Base-by-base conservation (phyloP, 2,329 filamentous ascomycete genomes). In the Pseudohalonectria lignicola region DNA sequence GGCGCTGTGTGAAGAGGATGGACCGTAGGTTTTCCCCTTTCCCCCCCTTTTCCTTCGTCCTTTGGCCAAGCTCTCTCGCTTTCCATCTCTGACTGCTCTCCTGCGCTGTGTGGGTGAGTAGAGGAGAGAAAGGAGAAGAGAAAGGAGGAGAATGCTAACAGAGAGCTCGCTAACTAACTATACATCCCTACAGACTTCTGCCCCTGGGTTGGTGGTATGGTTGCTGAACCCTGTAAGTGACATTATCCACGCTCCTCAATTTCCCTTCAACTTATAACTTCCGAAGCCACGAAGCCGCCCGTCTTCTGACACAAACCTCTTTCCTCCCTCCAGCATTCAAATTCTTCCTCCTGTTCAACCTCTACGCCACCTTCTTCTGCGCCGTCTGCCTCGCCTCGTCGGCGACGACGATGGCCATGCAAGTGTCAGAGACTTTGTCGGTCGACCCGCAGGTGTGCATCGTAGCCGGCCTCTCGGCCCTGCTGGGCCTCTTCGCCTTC, bases 121-220 rank as follows among this genome's bases (percentile, higher is more conserved):
- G n/a, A n/a, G n/a, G n/a, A n/a, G n/a, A n/a, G n/a, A n/a, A n/a
- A n/a, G n/a, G n/a, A n/a, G n/a, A n/a, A n/a, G n/a, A n/a, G n/a
- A n/a, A n/a, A n/a, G n/a, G n/a, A n/a, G n/a, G n/a, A n/a, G n/a
- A n/a, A n/a, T n/a, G n/a, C n/a, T n/a, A n/a, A n/a, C n/a, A n/a
- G n/a, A n/a, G n/a, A n/a, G n/a, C n/a, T n/a, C n/a, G n/a, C n/a
- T n/a, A n/a, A n/a, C n/a, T n/a, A n/a, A n/a, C n/a, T n/a, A n/a
- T n/a, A n/a, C n/a, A n/a, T n/a, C n/a, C n/a, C n/a, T 11, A 3
- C 13, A 31, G 30, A 96, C 53, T 92, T 88, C 51, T 98, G 92
- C 52, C 92, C 90, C 0, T 96, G 82, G 83, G 88, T 94, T n/a
- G 90, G 90, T 4, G 92, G 90, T 17, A 84, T 94, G 46, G 79